Conservation (phyloP, 2,329 filamentous ascomycete species). For the Phoma herbarum region DNA sequence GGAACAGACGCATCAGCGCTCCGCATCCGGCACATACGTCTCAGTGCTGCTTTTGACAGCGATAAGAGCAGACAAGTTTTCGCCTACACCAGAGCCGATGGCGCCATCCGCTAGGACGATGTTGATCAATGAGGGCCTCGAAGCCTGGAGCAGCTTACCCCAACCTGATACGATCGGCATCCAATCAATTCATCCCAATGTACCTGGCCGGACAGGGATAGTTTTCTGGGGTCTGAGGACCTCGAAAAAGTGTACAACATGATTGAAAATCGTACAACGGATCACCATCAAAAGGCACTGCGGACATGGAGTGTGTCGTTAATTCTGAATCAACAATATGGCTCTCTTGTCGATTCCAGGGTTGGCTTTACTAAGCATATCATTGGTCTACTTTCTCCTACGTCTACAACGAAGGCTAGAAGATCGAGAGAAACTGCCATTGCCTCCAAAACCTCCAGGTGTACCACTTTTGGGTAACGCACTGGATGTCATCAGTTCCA, state of each 20-base stretch:
- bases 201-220: background rate
- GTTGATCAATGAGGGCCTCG: background rate
- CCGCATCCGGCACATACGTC: background rate
- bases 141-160: background rate
- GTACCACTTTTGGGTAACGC: slow-evolving; percentile 15
- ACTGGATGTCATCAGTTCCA: slow-evolving; percentile 11
- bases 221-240: background rate
- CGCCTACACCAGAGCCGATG: no score
- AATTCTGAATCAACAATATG: background rate
- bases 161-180: background rate
- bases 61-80: no score
- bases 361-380: background rate
- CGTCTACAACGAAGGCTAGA: slow-evolving; percentile 5
- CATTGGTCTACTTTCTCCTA: background rate
- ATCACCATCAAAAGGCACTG: background rate
- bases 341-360: background rate
- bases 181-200: background rate
- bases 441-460: slow-evolving; percentile 13
- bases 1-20: no score
- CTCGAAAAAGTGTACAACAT: no score
- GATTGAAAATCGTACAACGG: background rate
- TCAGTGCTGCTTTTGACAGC: background rate
- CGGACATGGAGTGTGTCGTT: background rate
- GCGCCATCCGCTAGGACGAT: background rate
- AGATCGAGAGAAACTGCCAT: slow-evolving; percentile 8